Base-by-base conservation (phyloP, 2,329 filamentous ascomycete species). In the Pleoardoris graminearum region DNA sequence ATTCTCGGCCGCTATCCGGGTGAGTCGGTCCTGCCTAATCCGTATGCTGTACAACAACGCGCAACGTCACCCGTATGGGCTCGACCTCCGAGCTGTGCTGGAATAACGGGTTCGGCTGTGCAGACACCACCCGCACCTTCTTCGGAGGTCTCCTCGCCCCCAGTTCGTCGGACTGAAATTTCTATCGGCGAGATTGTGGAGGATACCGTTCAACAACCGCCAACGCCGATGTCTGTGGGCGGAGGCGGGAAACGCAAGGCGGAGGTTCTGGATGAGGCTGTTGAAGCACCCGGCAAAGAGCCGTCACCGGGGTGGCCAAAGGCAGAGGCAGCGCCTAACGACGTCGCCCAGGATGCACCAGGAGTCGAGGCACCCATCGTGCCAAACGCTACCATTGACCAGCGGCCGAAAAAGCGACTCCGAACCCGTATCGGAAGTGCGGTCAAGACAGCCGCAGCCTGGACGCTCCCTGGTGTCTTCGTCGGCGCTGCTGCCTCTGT, bases 151-250 rank as follows among this genome's bases (percentile, higher is more conserved):
- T 50, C 54, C 11, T 46, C 58, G 3, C 47, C 58, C 14, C 60
- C 61, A 29, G 51, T 48, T 11, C 61, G 58, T 11, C 57, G 62
- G n/a, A 66, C 65, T 3, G 63, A 62, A 47, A 58, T 72, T 7
- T 66, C 69, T 3, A 71, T 71, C 35, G 56, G 61, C 1, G 67
- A 71, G 43, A 70, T 70, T 35, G 65, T 70, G 4, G 69, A 71
- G 19, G 45, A 59, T 21, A 39, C 45, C 14, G 49, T 55, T 1
- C 58, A 67, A 27, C 63, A 70, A 29, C 67, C 70, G 14, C 65
- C 59, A 5, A 69, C 68, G 1, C 66, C 69, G 2, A 61, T 58
- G 7, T 69, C 68, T 19, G 46, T 67, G 2, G 65, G 49, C 12
- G 27, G 59, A 3, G 56, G 53, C 38, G 47, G 62, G 47, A 73